phyloP scores from a whole-genome alignment of 192 early-diverging fungal genomes.

The Backusella liffmaniae region DNA sequence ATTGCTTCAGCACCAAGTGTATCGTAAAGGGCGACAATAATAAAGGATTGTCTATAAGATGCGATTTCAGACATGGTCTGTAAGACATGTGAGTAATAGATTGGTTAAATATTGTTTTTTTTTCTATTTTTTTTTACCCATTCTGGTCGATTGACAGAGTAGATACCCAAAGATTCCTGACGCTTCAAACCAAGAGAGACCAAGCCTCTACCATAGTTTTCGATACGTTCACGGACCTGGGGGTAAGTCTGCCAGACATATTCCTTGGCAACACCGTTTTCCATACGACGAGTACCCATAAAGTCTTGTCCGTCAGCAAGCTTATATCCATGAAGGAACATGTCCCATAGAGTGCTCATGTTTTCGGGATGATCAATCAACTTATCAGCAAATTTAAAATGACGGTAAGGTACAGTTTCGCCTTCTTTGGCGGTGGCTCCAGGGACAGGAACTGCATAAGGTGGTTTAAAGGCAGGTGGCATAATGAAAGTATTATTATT shows the following conservation, averaged over 20 bases:
- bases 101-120: not conserved
- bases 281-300: conserved; percentile 63
- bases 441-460: conserved; percentile 22
- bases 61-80: conserved; percentile 68
- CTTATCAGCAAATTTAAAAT: conserved; percentile 48
- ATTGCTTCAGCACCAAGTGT: conserved; percentile 75
- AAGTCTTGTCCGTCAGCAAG: conserved; percentile 35
- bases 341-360: conserved; percentile 70
- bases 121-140: conserved; percentile 54
- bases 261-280: conserved; percentile 58
- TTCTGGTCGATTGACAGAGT: conserved; percentile 74
- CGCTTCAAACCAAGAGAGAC: conserved; percentile 32
- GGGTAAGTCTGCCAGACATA: conserved; percentile 71
- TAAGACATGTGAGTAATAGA: not conserved
- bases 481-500: not conserved
- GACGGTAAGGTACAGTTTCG: conserved; percentile 54
- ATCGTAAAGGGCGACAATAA: conserved; percentile 87
- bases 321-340: conserved; percentile 66
- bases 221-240: conserved; percentile 53
- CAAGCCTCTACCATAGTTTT: conserved; percentile 60
- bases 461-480: conserved; percentile 8
- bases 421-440: conserved; percentile 36
- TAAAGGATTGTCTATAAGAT: conserved; percentile 59
- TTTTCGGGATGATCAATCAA: conserved; percentile 49
- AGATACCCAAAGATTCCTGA: conserved; percentile 61